These are phyloP conservation scores for Exophiala sideris DNA, from an alignment of 2,329 filamentous ascomycete species.

Conservation along the genomic window DNA sequence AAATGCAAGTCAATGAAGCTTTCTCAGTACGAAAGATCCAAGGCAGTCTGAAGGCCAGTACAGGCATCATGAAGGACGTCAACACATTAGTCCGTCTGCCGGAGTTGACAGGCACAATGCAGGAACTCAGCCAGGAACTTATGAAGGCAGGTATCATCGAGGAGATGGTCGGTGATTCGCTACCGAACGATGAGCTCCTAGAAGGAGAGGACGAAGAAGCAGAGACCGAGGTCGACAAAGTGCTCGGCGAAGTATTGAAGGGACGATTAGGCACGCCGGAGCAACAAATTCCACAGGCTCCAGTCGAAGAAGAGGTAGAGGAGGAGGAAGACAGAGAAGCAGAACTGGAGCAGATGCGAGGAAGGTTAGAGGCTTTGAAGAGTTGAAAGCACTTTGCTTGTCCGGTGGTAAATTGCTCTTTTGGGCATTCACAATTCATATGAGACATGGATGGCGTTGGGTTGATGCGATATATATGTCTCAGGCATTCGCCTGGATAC, in stretches of 20 bases:
- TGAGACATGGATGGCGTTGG: conserved; percentile 10
- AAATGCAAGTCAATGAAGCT: conserved; percentile 97
- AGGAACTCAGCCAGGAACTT: conserved; percentile 78
- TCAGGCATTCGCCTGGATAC: not conserved
- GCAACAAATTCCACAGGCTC: conserved; percentile 28
- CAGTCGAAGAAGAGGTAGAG: conserved; percentile 59
- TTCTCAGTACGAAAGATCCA: conserved; percentile 96
- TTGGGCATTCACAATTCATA: not conserved
- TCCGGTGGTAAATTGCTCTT: not conserved
- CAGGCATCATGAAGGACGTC: conserved; percentile 95
- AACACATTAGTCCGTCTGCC: conserved; percentile 81
- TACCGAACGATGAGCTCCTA: conserved; percentile 70
- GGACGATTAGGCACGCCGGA: conserved; percentile 49
- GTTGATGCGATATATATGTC: not conserved
- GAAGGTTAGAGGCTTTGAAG: conserved; percentile 82
- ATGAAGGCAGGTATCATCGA: conserved; percentile 96
- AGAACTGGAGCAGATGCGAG: conserved; percentile 91
- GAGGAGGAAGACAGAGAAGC: conserved; percentile 71
- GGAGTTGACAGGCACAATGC: conserved; percentile 84
- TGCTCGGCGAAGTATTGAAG: conserved; percentile 85
- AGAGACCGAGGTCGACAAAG: conserved; percentile 85
- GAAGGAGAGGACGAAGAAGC: conserved; percentile 71
- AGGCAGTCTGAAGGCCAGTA: conserved; percentile 79
- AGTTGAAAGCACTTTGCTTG: conserved; percentile 56
- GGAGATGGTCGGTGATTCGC: conserved; percentile 86